Percentiles rank a stretch among this genome's conserved stretches.
Evolutionary conservation across 176 grass and related monocot species (phyloP).

Genomic region (Neostapfia colusana): DNA sequence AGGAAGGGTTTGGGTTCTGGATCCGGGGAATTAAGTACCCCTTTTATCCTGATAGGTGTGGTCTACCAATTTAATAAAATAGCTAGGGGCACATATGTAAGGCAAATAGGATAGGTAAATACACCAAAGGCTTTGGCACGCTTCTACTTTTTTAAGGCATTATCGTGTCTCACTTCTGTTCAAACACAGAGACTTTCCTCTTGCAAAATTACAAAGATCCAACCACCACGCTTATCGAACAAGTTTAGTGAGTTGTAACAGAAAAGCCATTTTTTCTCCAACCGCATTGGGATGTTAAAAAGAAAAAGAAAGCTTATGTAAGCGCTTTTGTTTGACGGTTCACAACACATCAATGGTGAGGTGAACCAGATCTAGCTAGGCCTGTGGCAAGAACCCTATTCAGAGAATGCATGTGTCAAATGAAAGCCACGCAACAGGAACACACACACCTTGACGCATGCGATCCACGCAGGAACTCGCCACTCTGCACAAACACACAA

Average conservation of each 20-base stretch:
- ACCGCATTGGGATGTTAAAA: neutral
- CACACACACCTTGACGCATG: slow-evolving; percentile 34
- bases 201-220: neutral
- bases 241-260: slow-evolving; percentile 3
- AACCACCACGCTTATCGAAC: neutral
- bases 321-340: slow-evolving; percentile 18
- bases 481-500: slow-evolving; percentile 35
- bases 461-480: slow-evolving; percentile 29
- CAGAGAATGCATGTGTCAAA: slow-evolving; percentile 21
- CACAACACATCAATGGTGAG: neutral
- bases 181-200: neutral
- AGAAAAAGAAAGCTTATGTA: neutral
- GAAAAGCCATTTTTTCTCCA: no score
- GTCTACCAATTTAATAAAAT: slow-evolving; percentile 38
- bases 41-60: slow-evolving; percentile 43
- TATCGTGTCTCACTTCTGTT: no score
- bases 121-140: no score
- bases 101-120: no score
- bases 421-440: slow-evolving; percentile 8
- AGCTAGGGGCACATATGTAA: slow-evolving; percentile 16
- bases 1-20: slow-evolving; percentile 32
- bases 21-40: slow-evolving; percentile 8
- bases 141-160: no score
- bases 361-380: slow-evolving; percentile 3
- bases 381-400: neutral